phyloP scores from a whole-genome alignment of 176 grass and related monocot species.

The Carex littledalei region DNA sequence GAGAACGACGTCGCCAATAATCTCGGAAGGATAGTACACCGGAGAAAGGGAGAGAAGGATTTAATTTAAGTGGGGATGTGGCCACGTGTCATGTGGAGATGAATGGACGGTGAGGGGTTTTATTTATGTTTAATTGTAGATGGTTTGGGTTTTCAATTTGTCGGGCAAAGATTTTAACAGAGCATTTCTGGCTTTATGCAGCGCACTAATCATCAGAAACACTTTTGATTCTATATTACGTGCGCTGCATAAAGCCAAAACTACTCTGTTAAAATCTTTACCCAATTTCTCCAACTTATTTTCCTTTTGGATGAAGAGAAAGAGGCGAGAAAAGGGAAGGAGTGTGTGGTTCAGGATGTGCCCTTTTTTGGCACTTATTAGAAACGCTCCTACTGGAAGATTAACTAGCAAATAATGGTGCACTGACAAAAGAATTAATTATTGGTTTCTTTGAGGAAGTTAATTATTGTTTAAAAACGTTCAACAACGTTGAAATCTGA shows the following conservation, averaged over 20 bases:
- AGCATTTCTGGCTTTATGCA: no score
- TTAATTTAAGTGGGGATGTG: conserved; percentile 2
- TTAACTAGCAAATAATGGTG: neutral
- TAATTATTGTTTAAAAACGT: neutral
- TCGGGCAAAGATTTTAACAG: no score
- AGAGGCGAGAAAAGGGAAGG: neutral
- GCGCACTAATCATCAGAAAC: no score
- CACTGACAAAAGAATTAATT: neutral
- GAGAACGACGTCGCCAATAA: neutral
- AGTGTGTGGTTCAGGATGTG: neutral
- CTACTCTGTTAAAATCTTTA: no score
- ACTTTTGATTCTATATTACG: no score
- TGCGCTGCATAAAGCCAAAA: no score
- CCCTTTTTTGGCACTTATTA: neutral
- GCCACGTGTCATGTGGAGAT: neutral
- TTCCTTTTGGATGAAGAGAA: neutral
- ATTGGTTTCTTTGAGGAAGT: neutral
- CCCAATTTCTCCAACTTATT: neutral
- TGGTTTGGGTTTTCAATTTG: neutral
- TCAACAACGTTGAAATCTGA: neutral
- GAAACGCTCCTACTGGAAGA: neutral
- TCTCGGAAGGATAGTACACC: neutral
- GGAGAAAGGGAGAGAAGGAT: neutral
- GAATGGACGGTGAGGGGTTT: neutral
- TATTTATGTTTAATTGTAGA: neutral